A percentile compares a stretch with the other conserved stretches of the same genome.
phyloP scores from a whole-genome alignment of 2,329 filamentous ascomycete genomes.

The Beauveria sp. region DNA sequence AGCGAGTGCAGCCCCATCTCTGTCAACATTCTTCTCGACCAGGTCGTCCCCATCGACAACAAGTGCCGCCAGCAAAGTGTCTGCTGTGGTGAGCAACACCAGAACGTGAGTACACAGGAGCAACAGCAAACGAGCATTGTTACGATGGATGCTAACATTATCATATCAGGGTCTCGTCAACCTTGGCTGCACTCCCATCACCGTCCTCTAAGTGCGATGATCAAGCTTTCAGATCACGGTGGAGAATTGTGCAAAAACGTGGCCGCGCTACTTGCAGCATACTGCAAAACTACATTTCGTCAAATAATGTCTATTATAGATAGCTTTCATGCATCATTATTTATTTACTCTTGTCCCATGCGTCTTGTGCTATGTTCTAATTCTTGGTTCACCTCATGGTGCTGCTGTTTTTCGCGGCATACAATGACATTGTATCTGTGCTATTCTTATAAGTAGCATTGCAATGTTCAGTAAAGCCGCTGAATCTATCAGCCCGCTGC shows the following conservation, averaged over 20 bases:
- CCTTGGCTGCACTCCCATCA: background rate
- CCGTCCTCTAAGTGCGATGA: background rate
- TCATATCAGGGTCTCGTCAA: background rate
- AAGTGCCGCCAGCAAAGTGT: background rate
- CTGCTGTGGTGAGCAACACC: background rate
- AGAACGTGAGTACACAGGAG: background rate
- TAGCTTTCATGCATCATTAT: background rate
- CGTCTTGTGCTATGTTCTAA: background rate
- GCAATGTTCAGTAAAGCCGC: conserved; percentile 33
- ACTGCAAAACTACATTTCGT: background rate
- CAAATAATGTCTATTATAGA: background rate
- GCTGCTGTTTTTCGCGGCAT: conserved; percentile 22
- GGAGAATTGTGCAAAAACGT: background rate
- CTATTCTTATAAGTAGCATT: conserved; percentile 23
- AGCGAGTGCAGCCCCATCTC: background rate
- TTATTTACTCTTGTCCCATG: background rate
- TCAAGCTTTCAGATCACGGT: background rate
- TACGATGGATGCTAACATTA: no score
- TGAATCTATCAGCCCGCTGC: conserved; percentile 29
- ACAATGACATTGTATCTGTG: conserved; percentile 28
- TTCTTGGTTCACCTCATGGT: conserved; percentile 14
- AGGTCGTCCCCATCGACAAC: background rate
- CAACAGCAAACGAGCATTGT: no score
- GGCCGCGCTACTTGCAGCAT: no score
- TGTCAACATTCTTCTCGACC: background rate